These are phyloP conservation scores for Gynochthodes officinalis DNA, from an alignment of 257 asterid genomes.

Conservation along the genomic window DNA sequence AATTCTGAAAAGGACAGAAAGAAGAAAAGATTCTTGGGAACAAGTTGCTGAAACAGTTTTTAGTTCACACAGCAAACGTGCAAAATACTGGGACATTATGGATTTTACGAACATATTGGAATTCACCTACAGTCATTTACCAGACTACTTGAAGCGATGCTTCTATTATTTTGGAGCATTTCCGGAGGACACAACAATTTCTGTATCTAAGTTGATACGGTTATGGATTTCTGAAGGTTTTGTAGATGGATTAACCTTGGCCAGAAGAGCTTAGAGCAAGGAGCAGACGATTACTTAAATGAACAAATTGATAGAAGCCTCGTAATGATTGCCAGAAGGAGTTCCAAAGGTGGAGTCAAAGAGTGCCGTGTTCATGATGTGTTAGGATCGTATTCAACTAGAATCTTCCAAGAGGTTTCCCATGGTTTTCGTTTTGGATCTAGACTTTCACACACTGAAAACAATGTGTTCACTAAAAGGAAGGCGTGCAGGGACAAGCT, in stretches of 20 bases:
- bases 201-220: neutral
- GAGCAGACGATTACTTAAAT: neutral
- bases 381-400: too few species aligned
- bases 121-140: neutral
- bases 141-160: neutral
- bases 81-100: neutral
- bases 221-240: neutral
- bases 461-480: too few species aligned
- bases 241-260: neutral
- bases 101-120: neutral
- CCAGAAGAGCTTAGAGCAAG: neutral
- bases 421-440: too few species aligned
- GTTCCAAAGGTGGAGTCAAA: constrained; percentile 5
- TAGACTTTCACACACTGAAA: too few species aligned
- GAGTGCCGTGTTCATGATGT: constrained; percentile 4
- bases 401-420: neutral
- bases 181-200: neutral
- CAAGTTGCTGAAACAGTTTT: neutral
- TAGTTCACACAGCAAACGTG: neutral
- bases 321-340: neutral
- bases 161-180: neutral
- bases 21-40: neutral
- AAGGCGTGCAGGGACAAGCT: too few species aligned
- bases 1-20: neutral
- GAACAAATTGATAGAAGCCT: neutral